These are phyloP conservation scores for Veloboletus limbatus DNA, from an alignment of 1,284 basidiomycete species.

Conservation along the genomic window DNA sequence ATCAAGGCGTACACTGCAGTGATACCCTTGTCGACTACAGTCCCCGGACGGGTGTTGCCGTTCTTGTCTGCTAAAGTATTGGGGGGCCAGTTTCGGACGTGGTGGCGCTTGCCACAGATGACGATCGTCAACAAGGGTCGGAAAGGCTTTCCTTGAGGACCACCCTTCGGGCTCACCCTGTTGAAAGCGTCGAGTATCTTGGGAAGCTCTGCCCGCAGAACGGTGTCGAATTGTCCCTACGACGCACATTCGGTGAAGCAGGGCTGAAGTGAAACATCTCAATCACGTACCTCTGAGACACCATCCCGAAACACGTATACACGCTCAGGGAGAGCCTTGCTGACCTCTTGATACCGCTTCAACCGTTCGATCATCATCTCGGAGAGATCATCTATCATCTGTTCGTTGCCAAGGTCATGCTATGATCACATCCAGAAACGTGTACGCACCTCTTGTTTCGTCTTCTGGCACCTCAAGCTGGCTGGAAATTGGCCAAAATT, in stretches of 20 bases:
- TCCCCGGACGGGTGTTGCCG: slow-evolving; percentile 73
- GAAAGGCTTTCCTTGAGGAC: slow-evolving; percentile 42
- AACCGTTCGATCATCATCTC: slow-evolving; percentile 71
- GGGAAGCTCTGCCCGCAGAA: slow-evolving; percentile 57
- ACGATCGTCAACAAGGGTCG: slow-evolving; percentile 65
- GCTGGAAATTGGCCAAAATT: slow-evolving; percentile 69
- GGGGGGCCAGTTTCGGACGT: slow-evolving; percentile 62
- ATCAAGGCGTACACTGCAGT: slow-evolving; percentile 55
- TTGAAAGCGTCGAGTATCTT: slow-evolving; percentile 59
- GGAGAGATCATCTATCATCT: slow-evolving; percentile 68
- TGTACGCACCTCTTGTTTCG: slow-evolving; percentile 60
- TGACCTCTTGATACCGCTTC: slow-evolving; percentile 50
- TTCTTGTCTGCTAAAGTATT: slow-evolving; percentile 50
- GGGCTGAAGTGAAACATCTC: neutral
- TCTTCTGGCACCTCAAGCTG: slow-evolving; percentile 59
- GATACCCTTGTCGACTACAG: slow-evolving; percentile 71
- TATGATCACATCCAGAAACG: neutral
- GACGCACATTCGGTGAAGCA: slow-evolving; percentile 6
- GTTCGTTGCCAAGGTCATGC: neutral
- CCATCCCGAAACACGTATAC: slow-evolving; percentile 73
- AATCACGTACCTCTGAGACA: slow-evolving; percentile 60
- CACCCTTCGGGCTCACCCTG: slow-evolving; percentile 40
- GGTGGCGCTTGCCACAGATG: slow-evolving; percentile 80
- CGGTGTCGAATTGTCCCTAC: slow-evolving; percentile 68
- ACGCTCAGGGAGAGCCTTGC: slow-evolving; percentile 54